Base-by-base conservation (phyloP, 805 yeast species). In the Priceomyces castillae region DNA sequence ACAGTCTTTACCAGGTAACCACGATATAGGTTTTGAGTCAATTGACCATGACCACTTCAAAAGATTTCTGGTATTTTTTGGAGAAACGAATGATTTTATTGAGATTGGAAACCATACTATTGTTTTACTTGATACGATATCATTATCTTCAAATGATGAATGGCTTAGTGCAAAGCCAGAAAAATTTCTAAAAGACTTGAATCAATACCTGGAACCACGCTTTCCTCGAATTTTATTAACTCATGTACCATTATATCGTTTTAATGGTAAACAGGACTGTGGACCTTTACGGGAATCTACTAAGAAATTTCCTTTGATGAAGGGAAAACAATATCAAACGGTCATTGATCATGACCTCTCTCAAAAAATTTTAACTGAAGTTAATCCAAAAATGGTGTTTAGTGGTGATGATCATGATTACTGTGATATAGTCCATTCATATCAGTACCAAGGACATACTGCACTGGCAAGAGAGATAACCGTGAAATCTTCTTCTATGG, bases 321-420 rank as follows among this genome's bases (percentile, higher is more conserved):
- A 72, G 47, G 99, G 99, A 1, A 67, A 73, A 15, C 97, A 94
- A 59, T 94, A 89, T 61, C 96, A 90, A 63, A 90, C 96, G 0
- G 92, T 87, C n/a, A 72, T 94, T 7, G 85, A 82, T 40, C 67
- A 76, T 23, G 76, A 74, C 1, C 56, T 84, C 3, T 70, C 92
- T 0, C 73, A 78, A 33, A 74, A 78, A 16, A 72, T 94, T 4
- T 63, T 94, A 36, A 54, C 71, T 5, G 67, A 64, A 7, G 60
- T 92, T 1, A 65, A 75, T 37, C 99, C 99, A 0, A 71, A 71
- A 12, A 62, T 82, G 9, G 73, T 86, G 3, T 87, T 90, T 57
- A 81, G 95, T 4, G 99, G 99, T 1, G 99, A 94, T 61, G 99
- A 94, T 61, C 99, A 94, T 66, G 99, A 94, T 61, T 90, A 88